Evolutionary conservation across 2,329 filamentous ascomycete genomes (phyloP), one percentile per base, ranked within the genome.

Genomic region (Cladophialophora chaetospira): DNA sequence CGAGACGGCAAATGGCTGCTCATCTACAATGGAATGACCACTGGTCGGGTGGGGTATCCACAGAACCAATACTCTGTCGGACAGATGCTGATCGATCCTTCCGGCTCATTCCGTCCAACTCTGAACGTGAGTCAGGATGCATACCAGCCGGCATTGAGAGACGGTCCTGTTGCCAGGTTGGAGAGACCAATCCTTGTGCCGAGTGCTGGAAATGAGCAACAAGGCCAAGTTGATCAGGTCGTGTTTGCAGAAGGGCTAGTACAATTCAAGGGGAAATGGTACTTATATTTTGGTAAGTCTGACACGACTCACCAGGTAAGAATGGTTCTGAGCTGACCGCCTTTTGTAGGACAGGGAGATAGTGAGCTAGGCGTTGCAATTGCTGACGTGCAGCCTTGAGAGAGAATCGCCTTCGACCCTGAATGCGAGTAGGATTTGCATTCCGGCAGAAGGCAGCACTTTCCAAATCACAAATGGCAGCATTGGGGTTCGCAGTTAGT

Each of bases 31-130:
- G 58, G 44, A 46, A 56, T 56, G 46, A 66, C 66, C 5, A 66
- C 65, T 4, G 67, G 67, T 0, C 51, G 61, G n/a, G 65, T 58
- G 9, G 68, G 67, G 3, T 71, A 66, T 55, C 63, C 58, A 3
- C 40, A 61, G 17, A 66, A 52, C 13, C 67, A 70, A 44, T 71
- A 71, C 56, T 65, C 63, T n/a, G 66, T 67, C 1, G 69, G 69
- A 3, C 65, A 71, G 58, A 71, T 71, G 69, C 60, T 71, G 43
- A 62, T 71, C 29, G 69, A 71, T 60, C 68, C 68, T 3, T 62
- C 55, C 19, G 50, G 50, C 36, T 63, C 55, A 9, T 57, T 57
- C 21, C 48, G 28, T 3, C 55, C 44, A 19, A 26, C 36, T 11
- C 8, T 50, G 33, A 50, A 53, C 19, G 38, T 21, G 25, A 46